Evolutionary conservation across 2,329 filamentous ascomycete genomes (phyloP).

Genomic region (Cucurbitaria berberidis): DNA sequence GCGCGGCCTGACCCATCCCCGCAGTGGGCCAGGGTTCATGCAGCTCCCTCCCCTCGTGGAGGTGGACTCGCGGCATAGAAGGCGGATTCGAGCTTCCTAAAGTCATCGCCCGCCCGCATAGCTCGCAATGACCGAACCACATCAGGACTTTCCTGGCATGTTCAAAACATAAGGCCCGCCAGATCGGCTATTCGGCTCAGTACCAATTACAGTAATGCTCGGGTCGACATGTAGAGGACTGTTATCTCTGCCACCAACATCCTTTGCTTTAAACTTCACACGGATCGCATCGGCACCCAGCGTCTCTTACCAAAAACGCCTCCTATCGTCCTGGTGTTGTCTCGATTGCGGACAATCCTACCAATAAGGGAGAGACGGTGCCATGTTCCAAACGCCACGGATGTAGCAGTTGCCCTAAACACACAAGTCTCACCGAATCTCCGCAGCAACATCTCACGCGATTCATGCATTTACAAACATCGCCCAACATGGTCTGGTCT

Average conservation of each 20-base stretch:
- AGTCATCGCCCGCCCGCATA: no score
- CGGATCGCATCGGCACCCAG: background rate
- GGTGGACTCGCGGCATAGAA: background rate
- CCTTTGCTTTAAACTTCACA: background rate
- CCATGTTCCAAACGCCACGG: background rate
- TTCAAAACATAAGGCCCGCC: background rate
- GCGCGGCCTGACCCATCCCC: slow-evolving; percentile 1
- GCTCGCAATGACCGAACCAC: no score
- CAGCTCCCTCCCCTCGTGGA: slow-evolving; percentile 4
- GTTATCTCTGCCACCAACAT: no score
- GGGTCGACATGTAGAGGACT: no score
- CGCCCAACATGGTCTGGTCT: background rate
- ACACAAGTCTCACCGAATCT: background rate
- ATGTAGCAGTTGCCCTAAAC: background rate
- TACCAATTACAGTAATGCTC: background rate
- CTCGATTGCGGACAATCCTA: background rate
- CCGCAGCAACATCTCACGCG: background rate
- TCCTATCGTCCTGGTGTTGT: background rate
- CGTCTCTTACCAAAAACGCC: background rate
- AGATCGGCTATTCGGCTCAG: background rate
- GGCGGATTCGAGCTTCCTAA: background rate
- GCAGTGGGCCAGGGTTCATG: slow-evolving; percentile 5
- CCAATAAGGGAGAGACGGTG: background rate
- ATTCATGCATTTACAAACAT: background rate
- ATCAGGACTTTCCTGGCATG: background rate